Base-by-base conservation (phyloP, 2,329 filamentous ascomycete genomes). In the Xylaria sp. region DNA sequence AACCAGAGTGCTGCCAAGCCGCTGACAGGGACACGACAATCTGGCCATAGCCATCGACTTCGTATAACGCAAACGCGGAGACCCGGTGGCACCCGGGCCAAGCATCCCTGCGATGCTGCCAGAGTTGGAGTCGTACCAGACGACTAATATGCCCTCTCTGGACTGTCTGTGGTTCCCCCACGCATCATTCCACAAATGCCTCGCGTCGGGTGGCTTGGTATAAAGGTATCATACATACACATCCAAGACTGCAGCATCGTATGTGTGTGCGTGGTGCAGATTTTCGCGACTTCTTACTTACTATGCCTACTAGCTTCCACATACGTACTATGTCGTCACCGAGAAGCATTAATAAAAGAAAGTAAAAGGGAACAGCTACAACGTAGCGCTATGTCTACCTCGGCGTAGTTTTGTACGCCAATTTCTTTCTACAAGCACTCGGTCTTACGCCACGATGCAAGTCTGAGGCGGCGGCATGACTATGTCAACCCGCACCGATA, bases 401-500 rank as follows among this genome's bases (percentile, higher is more conserved):
- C 6, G 31, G 20, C 52, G 49, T 41, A 41, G 49, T n/a, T 23
- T 36, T 62, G 10, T 36, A 51, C 67, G 65, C 60, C 62, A 55
- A 41, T 61, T 31, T 70, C 63, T 55, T 67, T 62, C 33, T 66
- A 59, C 59, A 54, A 66, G 59, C 61, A 67, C 58, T 52, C 52
- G 43, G 55, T 71, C 67, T 59, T 55, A 57, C 60, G 43, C 61
- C 51, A 61, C 58, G 64, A 70, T 66, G 59, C 61, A 68, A 57
- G 62, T 63, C 64, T 57, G 20, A 70, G 67, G 66, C 61, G 61
- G 60, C 49, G 57, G 58, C 52, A 58, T 41, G 51, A 62, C 39
- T 55, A 56, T 46, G 36, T 41, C 46, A 23, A 51, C 51, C 41
- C 33, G 28, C 18, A 28, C 2, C 51, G 25, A 65, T 5, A 46